Evolutionary conservation across 2,329 filamentous ascomycete genomes (phyloP).

Genomic region (Exutisphaerella laricina): DNA sequence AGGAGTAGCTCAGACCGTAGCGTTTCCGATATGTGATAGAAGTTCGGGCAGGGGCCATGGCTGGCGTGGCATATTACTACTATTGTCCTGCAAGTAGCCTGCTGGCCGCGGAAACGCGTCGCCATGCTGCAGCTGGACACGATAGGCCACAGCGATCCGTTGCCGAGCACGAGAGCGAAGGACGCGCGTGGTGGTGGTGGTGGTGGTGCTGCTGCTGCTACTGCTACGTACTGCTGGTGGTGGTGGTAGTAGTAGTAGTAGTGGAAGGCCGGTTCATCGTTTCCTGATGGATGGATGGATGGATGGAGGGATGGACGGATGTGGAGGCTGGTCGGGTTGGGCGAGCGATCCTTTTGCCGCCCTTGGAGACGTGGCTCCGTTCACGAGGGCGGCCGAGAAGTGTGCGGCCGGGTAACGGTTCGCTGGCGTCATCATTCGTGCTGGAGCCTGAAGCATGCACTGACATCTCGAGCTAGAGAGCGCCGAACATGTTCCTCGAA

Average conservation of each 20-base stretch:
- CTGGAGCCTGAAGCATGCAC: not conserved
- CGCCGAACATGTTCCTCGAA: slow-evolving; percentile 16
- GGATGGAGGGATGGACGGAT: not conserved
- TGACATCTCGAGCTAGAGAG: not conserved
- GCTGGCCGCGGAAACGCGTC: slow-evolving; percentile 1
- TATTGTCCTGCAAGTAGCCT: not conserved
- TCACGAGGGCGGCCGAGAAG: not conserved
- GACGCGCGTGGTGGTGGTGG: not conserved
- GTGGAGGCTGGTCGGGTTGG: not conserved
- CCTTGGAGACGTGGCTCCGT: slow-evolving; percentile 4
- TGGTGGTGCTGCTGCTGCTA: too few relatives aligned
- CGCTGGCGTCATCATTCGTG: slow-evolving; percentile 1
- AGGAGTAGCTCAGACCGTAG: slow-evolving; percentile 1
- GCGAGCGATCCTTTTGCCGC: too few relatives aligned
- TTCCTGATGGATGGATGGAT: not conserved
- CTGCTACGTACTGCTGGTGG: too few relatives aligned
- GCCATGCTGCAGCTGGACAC: not conserved
- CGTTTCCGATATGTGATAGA: slow-evolving; percentile 4
- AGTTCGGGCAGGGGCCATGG: too few relatives aligned
- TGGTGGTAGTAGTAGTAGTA: too few relatives aligned
- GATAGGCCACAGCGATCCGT: not conserved
- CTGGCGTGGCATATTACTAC: too few relatives aligned
- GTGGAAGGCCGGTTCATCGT: not conserved
- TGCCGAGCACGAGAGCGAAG: not conserved
- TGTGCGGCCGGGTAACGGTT: slow-evolving; percentile 1